phyloP scores from a whole-genome alignment of 495 filamentous ascomycete species.

The Penicillium maclennaniae region DNA sequence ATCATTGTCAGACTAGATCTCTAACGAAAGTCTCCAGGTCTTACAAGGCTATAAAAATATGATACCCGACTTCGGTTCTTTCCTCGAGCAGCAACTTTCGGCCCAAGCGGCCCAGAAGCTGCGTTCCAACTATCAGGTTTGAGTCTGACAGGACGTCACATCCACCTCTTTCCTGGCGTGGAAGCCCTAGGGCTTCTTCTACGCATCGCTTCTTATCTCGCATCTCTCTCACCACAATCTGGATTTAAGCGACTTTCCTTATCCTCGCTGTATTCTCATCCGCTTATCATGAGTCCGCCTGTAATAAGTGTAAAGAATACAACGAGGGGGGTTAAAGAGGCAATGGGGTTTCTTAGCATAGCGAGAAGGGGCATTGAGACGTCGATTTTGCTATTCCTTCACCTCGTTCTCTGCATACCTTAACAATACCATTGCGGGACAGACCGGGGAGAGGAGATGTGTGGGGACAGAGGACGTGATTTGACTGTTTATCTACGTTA shows the following conservation, averaged over 20 bases:
- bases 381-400: conserved; percentile 8
- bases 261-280: neutral
- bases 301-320: conserved; percentile 14
- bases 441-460: neutral
- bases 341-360: conserved; percentile 15
- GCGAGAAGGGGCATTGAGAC: conserved; percentile 13
- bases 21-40: conserved; percentile 50
- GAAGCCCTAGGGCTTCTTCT: neutral
- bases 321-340: neutral
- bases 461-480: neutral
- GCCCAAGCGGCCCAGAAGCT: conserved; percentile 57
- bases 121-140: conserved; percentile 44
- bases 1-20: neutral
- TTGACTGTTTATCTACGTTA: conserved; percentile 11
- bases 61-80: conserved; percentile 80
- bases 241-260: conserved; percentile 12
- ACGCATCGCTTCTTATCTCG: neutral
- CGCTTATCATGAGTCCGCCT: conserved; percentile 12
- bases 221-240: neutral
- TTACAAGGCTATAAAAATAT: conserved; percentile 77
- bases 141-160: conserved; percentile 8
- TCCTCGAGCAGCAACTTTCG: conserved; percentile 67
- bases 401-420: conserved; percentile 7
- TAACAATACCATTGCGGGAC: conserved; percentile 1
- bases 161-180: neutral